These are phyloP conservation scores for Neofusicoccum sp. DNA, from an alignment of 2,329 filamentous ascomycete species.

Conservation along the genomic window DNA sequence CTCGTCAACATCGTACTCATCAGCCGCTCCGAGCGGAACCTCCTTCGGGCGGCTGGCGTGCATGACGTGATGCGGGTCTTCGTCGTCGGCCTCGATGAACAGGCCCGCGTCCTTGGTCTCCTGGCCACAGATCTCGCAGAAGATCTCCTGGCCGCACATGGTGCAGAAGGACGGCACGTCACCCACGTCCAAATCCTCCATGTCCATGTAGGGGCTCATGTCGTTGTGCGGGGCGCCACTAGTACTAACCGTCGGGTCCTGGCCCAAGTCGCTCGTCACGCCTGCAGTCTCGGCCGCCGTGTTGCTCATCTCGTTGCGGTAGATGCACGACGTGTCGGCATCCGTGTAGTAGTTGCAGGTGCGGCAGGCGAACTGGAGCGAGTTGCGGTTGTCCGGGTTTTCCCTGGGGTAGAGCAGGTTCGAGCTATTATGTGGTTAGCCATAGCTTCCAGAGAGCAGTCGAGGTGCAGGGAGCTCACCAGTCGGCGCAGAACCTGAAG, in stretches of 20 bases:
- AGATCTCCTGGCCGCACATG: conserved; percentile 60
- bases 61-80: conserved; percentile 25
- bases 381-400: conserved; percentile 75
- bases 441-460: background rate
- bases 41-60: conserved; percentile 19
- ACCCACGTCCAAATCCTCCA: conserved; percentile 25
- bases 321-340: conserved; percentile 87
- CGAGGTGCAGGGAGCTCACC: conserved; percentile 51
- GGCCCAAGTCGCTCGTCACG: conserved; percentile 94
- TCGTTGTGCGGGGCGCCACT: conserved; percentile 19
- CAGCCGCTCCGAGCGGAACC: background rate
- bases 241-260: conserved; percentile 94
- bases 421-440: conserved; percentile 58
- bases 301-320: conserved; percentile 90
- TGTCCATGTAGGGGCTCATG: conserved; percentile 22
- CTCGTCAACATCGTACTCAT: conserved; percentile 20
- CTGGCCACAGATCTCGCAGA: conserved; percentile 56
- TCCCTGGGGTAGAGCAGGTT: conserved; percentile 99
- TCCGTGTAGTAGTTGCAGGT: conserved; percentile 91
- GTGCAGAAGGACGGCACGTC: conserved; percentile 55
- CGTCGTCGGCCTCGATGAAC: conserved; percentile 48
- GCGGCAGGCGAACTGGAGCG: conserved; percentile 89
- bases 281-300: conserved; percentile 93
- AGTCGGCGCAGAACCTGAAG: conserved; percentile 98
- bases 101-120: conserved; percentile 47